phyloP scores from a whole-genome alignment of 139 green algal species.

The Chlorella sp. region DNA sequence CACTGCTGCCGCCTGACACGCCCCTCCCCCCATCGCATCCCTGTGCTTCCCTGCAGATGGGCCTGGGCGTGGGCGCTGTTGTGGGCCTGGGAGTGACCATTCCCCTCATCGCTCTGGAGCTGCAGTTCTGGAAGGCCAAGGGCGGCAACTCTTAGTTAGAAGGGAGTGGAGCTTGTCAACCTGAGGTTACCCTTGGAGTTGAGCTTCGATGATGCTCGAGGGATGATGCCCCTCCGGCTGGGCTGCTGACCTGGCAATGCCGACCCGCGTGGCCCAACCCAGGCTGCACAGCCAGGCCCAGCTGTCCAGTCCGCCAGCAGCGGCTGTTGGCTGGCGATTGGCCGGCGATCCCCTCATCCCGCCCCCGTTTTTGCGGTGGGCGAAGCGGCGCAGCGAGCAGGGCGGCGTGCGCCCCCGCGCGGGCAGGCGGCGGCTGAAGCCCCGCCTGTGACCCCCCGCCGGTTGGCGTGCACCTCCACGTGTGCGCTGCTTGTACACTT shows the following conservation, averaged over 20 bases:
- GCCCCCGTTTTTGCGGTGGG: background rate
- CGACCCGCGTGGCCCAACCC: too few relatives aligned
- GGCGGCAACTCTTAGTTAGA: background rate
- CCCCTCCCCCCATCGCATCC: background rate
- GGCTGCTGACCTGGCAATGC: too few relatives aligned
- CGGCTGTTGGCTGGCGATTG: too few relatives aligned
- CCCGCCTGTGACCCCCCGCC: background rate
- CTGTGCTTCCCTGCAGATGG: constrained; percentile 8
- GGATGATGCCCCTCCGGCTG: too few relatives aligned
- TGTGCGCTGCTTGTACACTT: background rate
- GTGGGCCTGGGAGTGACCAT: constrained; percentile 3
- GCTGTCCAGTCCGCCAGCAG: too few relatives aligned
- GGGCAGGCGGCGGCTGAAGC: background rate
- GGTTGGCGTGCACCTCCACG: background rate
- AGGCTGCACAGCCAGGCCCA: too few relatives aligned
- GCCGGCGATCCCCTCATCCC: too few relatives aligned
- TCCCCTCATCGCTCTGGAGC: background rate
- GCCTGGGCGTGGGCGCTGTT: background rate
- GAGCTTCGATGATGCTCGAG: too few relatives aligned
- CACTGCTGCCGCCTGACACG: background rate
- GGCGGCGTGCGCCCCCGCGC: background rate
- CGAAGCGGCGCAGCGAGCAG: background rate
- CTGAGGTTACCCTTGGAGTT: background rate
- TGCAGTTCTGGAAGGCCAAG: constrained; percentile 34
- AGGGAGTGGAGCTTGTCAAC: background rate